Conservation (phyloP, 108 stramenopile genomes). For the Nitzschia palea region DNA sequence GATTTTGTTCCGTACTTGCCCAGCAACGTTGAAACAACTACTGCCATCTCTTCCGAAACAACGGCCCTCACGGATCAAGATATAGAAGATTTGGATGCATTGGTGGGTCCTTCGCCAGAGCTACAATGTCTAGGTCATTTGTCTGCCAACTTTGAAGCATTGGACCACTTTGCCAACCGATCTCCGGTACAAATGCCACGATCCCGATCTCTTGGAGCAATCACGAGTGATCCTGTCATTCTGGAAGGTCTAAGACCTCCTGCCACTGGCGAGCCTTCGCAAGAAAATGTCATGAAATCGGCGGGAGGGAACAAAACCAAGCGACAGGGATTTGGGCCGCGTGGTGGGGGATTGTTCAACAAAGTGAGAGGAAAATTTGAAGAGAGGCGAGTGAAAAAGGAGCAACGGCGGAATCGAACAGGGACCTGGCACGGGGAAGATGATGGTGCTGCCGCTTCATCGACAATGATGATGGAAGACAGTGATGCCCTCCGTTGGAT, state of each 20-base stretch:
- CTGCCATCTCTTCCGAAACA: background rate
- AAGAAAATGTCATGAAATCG: background rate
- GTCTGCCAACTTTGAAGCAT: background rate
- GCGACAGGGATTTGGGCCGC: background rate
- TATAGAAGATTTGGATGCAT: slow-evolving; percentile 3
- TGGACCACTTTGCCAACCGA: background rate
- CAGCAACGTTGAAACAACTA: background rate
- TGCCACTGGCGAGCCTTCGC: slow-evolving; percentile 3
- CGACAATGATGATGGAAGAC: background rate
- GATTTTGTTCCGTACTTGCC: slow-evolving; percentile 32
- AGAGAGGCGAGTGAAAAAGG: background rate
- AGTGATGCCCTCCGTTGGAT: slow-evolving; percentile 7
- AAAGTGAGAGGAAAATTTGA: slow-evolving; percentile 19
- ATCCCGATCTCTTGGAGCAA: background rate
- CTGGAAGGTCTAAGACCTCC: background rate
- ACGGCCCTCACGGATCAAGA: slow-evolving; percentile 1
- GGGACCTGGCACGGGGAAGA: background rate
- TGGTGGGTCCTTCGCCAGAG: background rate
- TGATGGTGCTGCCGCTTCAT: background rate
- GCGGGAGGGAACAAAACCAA: background rate
- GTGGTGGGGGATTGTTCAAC: background rate
- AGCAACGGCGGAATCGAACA: background rate
- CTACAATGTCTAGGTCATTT: background rate
- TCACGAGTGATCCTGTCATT: background rate
- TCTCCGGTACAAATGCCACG: background rate